Percentiles rank a stretch among this genome's conserved stretches.
These are phyloP conservation scores for Yamagishiella unicocca DNA, from an alignment of 139 green algal genomes.

Conservation along the genomic window DNA sequence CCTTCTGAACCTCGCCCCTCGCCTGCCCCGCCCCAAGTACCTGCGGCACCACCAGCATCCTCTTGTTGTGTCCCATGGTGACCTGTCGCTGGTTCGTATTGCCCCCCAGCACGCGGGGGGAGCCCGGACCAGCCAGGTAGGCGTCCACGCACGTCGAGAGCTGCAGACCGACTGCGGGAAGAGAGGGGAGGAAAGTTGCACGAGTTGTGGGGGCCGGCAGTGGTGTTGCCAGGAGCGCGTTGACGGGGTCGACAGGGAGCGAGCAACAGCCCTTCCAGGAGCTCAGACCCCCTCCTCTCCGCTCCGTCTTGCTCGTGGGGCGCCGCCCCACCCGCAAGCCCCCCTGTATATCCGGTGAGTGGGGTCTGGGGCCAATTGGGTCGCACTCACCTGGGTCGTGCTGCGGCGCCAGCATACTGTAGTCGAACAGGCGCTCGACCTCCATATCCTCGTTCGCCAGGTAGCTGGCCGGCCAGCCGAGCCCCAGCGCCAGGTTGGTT, in stretches of 20 bases:
- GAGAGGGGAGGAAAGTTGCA: background rate
- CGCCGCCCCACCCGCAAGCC: too few relatives aligned
- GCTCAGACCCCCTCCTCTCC: too few relatives aligned
- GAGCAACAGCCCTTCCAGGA: too few relatives aligned
- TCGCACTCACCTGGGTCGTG: constrained; percentile 10
- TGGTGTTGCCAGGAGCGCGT: too few relatives aligned
- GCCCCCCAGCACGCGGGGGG: constrained; percentile 37
- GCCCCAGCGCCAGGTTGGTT: background rate
- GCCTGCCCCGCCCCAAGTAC: too few relatives aligned
- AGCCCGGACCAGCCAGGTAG: constrained; percentile 62
- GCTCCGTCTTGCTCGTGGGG: too few relatives aligned
- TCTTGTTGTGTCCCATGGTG: constrained; percentile 65
- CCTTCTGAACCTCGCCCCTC: too few relatives aligned
- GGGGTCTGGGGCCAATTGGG: too few relatives aligned
- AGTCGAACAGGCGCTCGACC: constrained; percentile 82
- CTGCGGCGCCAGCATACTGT: constrained; percentile 60
- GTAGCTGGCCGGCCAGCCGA: constrained; percentile 46
- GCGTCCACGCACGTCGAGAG: constrained; percentile 58
- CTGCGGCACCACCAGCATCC: constrained; percentile 64
- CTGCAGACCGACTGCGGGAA: constrained; percentile 17
- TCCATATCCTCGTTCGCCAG: constrained; percentile 66
- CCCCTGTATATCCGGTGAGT: too few relatives aligned
- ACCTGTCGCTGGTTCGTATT: background rate
- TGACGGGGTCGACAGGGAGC: too few relatives aligned
- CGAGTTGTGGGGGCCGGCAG: too few relatives aligned